Evolutionary conservation across 768 basidiomycete genomes (phyloP), one percentile per base, ranked within the genome.

Genomic region (Leccinum ochraceum): DNA sequence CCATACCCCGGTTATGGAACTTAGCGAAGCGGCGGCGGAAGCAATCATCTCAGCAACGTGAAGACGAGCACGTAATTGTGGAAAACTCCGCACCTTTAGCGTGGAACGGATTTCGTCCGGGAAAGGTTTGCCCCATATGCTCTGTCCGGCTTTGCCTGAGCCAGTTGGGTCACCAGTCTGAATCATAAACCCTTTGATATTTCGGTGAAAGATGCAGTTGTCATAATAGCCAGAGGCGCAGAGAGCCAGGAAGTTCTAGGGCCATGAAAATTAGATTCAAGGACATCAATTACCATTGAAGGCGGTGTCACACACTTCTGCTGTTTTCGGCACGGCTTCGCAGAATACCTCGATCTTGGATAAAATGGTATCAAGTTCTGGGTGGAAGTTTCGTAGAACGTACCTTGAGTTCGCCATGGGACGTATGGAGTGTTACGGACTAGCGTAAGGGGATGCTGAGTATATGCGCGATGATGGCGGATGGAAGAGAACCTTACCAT

Each of bases 361-460:
- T 42, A 37, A 50, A 17, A 56, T 53, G 39, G 50, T 57, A 46
- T 50, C 36, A 49, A 46, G 10, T 34, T 53, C 51, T 22, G 14
- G 11, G 34, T 13, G 8, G 17, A 57, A 1, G 13, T 9, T 26
- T n/a, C 9, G n/a, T 37, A 44, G 32, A 60, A 57, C 75, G 53
- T 68, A 92, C 94, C 86, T 98, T 98, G 75, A 98, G 81, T 62
- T 98, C 96, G 17, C 95, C 95, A 68, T 89, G 89, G n/a, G 89
- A 85, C 0, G 95, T 98, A 74, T 98, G 90, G 55, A 98, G 81
- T 7, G 95, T 98, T 44, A 97, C 95, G 59, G 96, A 96, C 95
- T 94, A 44, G 62, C 42, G 17, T 54, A 32, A 53, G 20, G 11
- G 8, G 39, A 52, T 16, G 46, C 51, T 60, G 66, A 63, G 50